Conservation (phyloP, 2,329 filamentous ascomycete species). For the Myotisia sp. region DNA sequence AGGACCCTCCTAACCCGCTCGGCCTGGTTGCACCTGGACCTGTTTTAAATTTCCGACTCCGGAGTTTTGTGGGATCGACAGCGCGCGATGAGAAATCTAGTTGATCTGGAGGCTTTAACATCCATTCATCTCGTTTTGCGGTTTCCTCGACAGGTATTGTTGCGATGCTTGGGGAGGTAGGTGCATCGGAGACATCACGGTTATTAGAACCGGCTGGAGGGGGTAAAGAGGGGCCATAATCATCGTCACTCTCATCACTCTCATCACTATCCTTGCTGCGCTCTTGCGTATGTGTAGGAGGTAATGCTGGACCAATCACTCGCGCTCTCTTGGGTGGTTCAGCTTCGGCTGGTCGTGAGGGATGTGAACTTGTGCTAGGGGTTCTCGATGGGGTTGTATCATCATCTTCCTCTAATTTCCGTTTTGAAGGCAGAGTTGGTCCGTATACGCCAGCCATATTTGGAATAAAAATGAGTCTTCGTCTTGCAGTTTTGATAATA, state of each 20-base stretch:
- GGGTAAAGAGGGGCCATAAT: slow-evolving; percentile 22
- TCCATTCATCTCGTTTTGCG: slow-evolving; percentile 67
- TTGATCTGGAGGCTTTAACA: slow-evolving; percentile 53
- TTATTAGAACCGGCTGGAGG: slow-evolving; percentile 6
- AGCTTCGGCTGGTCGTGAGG: too few relatives aligned
- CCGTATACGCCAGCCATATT: slow-evolving; percentile 4
- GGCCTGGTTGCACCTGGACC: slow-evolving; percentile 32
- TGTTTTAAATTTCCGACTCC: slow-evolving; percentile 66
- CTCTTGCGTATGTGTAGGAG: slow-evolving; percentile 26
- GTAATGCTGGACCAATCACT: slow-evolving; percentile 40
- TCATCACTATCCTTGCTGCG: slow-evolving; percentile 18
- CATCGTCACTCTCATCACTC: slow-evolving; percentile 24
- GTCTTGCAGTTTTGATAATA: too few relatives aligned
- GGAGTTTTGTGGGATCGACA: slow-evolving; percentile 63
- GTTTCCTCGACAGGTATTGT: slow-evolving; percentile 18
- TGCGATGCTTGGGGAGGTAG: neutral
- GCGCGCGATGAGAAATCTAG: slow-evolving; percentile 42
- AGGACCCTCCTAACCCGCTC: slow-evolving; percentile 27
- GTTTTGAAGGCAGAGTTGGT: slow-evolving; percentile 4
- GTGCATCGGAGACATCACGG: neutral
- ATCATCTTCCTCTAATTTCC: slow-evolving; percentile 5
- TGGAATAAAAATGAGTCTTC: too few relatives aligned
- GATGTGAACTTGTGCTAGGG: too few relatives aligned
- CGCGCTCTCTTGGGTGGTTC: slow-evolving; percentile 32
- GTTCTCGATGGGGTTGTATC: neutral